These are phyloP conservation scores for Cymbopogon flexuosus DNA, from an alignment of 202 grass and related monocot species.

Conservation along the genomic window DNA sequence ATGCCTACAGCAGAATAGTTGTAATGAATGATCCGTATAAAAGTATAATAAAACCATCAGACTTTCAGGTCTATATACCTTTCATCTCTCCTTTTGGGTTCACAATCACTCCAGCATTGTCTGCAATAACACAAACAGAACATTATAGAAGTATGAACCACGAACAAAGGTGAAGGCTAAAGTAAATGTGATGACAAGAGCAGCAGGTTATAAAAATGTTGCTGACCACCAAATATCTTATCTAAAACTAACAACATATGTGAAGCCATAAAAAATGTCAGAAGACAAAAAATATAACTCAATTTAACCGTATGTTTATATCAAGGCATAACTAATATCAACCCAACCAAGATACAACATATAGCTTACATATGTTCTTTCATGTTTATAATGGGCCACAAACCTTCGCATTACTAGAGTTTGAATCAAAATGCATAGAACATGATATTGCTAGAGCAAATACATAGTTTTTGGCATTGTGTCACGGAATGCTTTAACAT, in stretches of 20 bases:
- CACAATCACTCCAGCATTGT: constrained; percentile 87
- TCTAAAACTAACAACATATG: no score
- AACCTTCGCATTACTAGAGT: background rate
- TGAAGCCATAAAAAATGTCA: no score
- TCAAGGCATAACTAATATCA: background rate
- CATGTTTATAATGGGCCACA: background rate
- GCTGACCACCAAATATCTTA: no score
- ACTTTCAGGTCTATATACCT: constrained; percentile 28
- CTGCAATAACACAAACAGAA: constrained; percentile 26
- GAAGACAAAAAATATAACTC: no score
- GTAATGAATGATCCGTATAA: background rate
- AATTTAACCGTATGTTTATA: background rate
- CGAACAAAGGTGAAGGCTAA: background rate
- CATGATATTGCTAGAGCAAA: background rate
- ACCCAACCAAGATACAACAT: background rate
- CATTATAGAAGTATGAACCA: background rate
- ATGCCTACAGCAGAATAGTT: background rate
- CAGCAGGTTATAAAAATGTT: background rate
- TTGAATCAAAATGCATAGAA: background rate
- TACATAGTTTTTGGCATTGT: background rate
- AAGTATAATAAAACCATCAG: background rate
- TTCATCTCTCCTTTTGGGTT: constrained; percentile 94
- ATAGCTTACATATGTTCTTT: background rate
- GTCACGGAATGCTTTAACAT: background rate
- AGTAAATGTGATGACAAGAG: background rate